phyloP scores from a whole-genome alignment of 2,329 filamentous ascomycete species.

The Penicillium decumbens region DNA sequence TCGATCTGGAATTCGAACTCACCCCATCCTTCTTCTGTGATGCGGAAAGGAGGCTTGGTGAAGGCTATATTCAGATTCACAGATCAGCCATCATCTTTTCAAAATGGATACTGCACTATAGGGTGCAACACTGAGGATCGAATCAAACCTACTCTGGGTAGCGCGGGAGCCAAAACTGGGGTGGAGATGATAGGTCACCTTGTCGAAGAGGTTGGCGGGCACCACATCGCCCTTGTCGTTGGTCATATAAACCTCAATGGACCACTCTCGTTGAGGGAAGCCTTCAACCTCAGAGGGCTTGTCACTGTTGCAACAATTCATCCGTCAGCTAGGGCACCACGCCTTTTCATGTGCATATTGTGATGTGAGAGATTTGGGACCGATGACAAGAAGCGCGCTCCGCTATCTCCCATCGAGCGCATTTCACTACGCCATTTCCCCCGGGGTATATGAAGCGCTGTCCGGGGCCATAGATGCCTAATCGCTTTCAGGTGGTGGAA shows the following conservation, averaged over 20 bases:
- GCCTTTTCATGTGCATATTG: not conserved
- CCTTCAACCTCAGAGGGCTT: slow-evolving; percentile 78
- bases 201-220: slow-evolving; percentile 79
- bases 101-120: not conserved
- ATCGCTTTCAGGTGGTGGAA: slow-evolving; percentile 1
- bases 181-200: slow-evolving; percentile 88
- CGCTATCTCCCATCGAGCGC: not conserved
- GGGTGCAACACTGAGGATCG: not conserved
- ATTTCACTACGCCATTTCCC: not conserved
- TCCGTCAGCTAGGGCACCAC: slow-evolving; percentile 3
- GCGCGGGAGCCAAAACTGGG: slow-evolving; percentile 82
- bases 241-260: slow-evolving; percentile 74
- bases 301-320: slow-evolving; percentile 50
- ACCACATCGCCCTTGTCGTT: slow-evolving; percentile 83
- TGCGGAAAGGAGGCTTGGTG: slow-evolving; percentile 78
- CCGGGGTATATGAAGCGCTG: not conserved
- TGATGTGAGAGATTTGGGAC: not conserved
- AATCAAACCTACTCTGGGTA: slow-evolving; percentile 65
- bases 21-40: slow-evolving; percentile 94
- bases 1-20: slow-evolving; percentile 95
- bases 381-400: not conserved
- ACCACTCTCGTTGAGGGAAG: slow-evolving; percentile 91
- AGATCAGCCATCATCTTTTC: slow-evolving; percentile 4
- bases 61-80: slow-evolving; percentile 53
- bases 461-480: not conserved